phyloP scores from a whole-genome alignment of 2,329 filamentous ascomycete genomes.

The Fusarium nisikadoi region DNA sequence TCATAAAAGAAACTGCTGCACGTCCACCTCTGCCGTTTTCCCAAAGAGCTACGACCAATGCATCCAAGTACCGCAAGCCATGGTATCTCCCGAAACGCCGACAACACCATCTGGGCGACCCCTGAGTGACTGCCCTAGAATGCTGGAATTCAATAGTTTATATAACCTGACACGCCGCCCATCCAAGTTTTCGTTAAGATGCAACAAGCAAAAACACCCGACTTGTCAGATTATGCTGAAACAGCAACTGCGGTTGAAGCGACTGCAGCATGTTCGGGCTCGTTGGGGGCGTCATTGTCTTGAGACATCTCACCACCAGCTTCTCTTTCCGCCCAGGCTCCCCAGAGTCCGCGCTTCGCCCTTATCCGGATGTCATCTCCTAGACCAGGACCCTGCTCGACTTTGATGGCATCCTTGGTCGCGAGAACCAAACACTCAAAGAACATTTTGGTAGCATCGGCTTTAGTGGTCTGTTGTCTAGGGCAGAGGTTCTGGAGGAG shows the following conservation, averaged over 20 bases:
- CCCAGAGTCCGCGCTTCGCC: conserved; percentile 96
- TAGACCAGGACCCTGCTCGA: conserved; percentile 83
- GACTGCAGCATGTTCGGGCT: conserved; percentile 50
- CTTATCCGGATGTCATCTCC: conserved; percentile 85
- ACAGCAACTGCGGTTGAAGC: conserved; percentile 51
- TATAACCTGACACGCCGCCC: conserved; percentile 44
- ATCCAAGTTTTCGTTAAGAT: conserved; percentile 41
- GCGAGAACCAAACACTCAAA: conserved; percentile 96
- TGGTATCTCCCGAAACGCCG: conserved; percentile 56
- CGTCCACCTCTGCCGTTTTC: conserved; percentile 35
- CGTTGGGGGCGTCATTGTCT: conserved; percentile 54
- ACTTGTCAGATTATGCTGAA: conserved; percentile 47
- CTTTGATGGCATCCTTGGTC: conserved; percentile 97
- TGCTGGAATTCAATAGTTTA: conserved; percentile 51
- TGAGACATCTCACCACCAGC: conserved; percentile 70
- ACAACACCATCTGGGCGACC: conserved; percentile 50
- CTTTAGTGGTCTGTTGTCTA: conserved; percentile 80
- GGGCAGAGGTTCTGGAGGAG: conserved; percentile 93
- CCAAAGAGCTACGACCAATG: conserved; percentile 33
- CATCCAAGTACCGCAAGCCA: conserved; percentile 45
- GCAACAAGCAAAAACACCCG: conserved; percentile 24
- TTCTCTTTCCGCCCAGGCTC: conserved; percentile 88
- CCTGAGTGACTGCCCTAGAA: conserved; percentile 47
- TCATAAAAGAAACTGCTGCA: conserved; percentile 29
- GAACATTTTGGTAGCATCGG: conserved; percentile 99